Percentiles rank a stretch among this genome's conserved stretches.
phyloP scores from a whole-genome alignment of 805 yeast genomes.

The Candida methanosorbosa region DNA sequence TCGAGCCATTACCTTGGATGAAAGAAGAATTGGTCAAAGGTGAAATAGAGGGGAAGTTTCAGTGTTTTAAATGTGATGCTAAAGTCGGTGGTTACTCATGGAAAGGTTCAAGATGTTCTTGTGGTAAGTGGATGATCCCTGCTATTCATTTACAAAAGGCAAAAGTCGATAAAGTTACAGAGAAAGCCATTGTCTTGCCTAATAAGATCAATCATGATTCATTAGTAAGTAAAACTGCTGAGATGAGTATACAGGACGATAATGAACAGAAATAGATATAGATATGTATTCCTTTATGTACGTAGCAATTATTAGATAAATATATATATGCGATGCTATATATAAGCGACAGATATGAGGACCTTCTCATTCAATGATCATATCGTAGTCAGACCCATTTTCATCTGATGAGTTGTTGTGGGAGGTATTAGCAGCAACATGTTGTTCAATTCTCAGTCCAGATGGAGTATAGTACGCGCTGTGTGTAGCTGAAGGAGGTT shows the following conservation, averaged over 20 bases:
- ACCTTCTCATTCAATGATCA: slow-evolving; percentile 23
- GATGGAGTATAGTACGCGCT: slow-evolving; percentile 4
- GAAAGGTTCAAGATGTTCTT: slow-evolving; percentile 91
- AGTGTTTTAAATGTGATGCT: slow-evolving; percentile 74
- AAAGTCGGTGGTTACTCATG: slow-evolving; percentile 91
- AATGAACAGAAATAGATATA: too few species aligned
- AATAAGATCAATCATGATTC: background rate
- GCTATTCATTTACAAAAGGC: slow-evolving; percentile 76
- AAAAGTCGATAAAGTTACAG: slow-evolving; percentile 60
- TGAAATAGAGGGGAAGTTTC: slow-evolving; percentile 77
- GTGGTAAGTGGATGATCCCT: slow-evolving; percentile 95
- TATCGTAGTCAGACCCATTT: slow-evolving; percentile 19
- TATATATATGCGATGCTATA: too few species aligned
- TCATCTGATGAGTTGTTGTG: too few species aligned
- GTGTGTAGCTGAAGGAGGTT: slow-evolving; percentile 2
- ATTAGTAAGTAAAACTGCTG: too few species aligned
- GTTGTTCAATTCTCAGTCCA: slow-evolving; percentile 7
- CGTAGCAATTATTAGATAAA: too few species aligned
- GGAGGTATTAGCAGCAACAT: background rate
- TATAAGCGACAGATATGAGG: too few species aligned
- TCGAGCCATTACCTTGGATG: slow-evolving; percentile 95
- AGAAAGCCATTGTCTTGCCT: slow-evolving; percentile 1
- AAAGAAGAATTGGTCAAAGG: slow-evolving; percentile 62
- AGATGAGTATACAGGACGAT: too few species aligned
- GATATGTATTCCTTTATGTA: too few species aligned